These are phyloP conservation scores for Tetradesmus lagerheimii DNA, from an alignment of 139 green algal genomes.

Conservation along the genomic window DNA sequence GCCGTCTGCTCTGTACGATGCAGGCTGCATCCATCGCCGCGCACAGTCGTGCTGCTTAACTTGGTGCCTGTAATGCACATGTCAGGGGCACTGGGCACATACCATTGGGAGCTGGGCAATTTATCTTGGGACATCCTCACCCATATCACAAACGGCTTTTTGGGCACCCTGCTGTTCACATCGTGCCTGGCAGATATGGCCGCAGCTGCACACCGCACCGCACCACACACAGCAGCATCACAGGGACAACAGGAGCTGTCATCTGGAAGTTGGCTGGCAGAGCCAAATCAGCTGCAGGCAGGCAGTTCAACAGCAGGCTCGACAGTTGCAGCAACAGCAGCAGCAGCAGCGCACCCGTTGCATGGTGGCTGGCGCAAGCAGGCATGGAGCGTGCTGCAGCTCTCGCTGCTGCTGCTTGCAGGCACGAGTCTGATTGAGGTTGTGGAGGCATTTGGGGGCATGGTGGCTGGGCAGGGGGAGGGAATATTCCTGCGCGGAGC, in stretches of 20 bases:
- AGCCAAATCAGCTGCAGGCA: no score
- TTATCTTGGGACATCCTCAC: slow-evolving; percentile 31
- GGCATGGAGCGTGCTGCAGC: not conserved
- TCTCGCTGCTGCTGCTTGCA: slow-evolving; percentile 7
- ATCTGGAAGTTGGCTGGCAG: not conserved
- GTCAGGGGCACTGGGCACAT: not conserved
- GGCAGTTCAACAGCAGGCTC: not conserved
- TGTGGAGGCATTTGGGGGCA: not conserved
- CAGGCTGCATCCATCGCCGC: not conserved
- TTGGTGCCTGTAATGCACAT: slow-evolving; percentile 25
- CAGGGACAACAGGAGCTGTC: not conserved
- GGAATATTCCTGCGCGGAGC: slow-evolving; percentile 30
- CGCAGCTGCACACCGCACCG: not conserved
- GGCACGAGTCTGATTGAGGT: slow-evolving; percentile 24
- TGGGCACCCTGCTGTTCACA: slow-evolving; percentile 34
- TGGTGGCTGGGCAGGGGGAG: slow-evolving; percentile 15
- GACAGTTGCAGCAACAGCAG: not conserved
- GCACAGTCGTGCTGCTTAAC: slow-evolving; percentile 5
- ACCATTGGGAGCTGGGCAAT: slow-evolving; percentile 39
- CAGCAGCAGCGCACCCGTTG: not conserved
- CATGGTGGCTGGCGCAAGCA: not conserved
- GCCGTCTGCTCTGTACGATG: not conserved
- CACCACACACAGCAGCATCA: not conserved
- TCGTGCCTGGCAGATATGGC: not conserved
- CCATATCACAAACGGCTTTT: slow-evolving; percentile 30